Evolutionary conservation across 225 moss, liverwort and hornwort species (phyloP), one percentile per base, ranked within the genome.

Genomic region (Physcomitrellopsis africana): DNA sequence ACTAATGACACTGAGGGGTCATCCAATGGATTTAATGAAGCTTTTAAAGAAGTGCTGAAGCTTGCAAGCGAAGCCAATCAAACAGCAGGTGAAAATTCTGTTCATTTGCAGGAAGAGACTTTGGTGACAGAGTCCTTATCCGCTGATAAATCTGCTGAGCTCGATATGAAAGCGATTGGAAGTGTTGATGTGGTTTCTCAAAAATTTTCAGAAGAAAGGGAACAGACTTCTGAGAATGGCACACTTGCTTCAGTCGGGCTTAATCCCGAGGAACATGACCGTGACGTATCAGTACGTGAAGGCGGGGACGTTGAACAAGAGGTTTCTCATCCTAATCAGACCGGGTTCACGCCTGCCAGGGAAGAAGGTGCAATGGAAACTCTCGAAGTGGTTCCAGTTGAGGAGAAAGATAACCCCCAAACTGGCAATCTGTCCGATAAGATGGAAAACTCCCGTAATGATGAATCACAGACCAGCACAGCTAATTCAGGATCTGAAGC

Each of bases 21-120:
- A 58, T 18, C 73, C 37, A 68, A 67, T 53, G 72, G 77, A 12
- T 72, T 67, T 68, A 65, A 60, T 19, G 68, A 67, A 56, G 76
- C 76, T 72, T 72, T 72, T 42, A 72, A 77, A 72, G 81, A 81
- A 81, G 81, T 81, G 67, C 32, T 72, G 54, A 72, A 81, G 63
- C 72, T 77, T 32, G 62, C 71, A 41, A 77, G 14, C 47, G 76
- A 81, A 72, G 72, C 72, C 60, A 81, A 81, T 60, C 76, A 81
- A 61, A 81, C 72, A 51, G 52, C 60, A 16, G 23, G 72, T 45
- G 67, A 68, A 77, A 65, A 66, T 53, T 72, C 76, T 77, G 60
- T 66, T 45, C 54, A 72, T 32, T n/a, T 60, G 67, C 81, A 77
- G 67, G 65, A 76, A 72, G 62, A 77, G 22, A 53, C 67, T 16